phyloP scores from a whole-genome alignment of 2,329 filamentous ascomycete genomes.

The Neonectria sp. region DNA sequence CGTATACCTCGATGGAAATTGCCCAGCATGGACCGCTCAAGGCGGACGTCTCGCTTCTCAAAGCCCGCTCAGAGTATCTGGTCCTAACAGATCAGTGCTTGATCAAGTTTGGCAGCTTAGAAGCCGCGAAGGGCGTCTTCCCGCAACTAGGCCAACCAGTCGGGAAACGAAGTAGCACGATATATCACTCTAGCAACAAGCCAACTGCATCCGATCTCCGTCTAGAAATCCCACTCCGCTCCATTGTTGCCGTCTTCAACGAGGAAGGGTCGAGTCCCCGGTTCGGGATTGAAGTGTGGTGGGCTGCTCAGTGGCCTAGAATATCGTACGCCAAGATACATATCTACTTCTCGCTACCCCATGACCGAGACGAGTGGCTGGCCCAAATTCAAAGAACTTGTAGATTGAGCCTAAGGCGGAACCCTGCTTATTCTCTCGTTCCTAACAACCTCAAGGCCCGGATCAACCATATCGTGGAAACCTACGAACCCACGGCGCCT shows the following conservation, averaged over 20 bases:
- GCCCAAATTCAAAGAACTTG: slow-evolving; percentile 61
- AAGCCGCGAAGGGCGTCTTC: slow-evolving; percentile 64
- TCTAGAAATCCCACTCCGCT: slow-evolving; percentile 64
- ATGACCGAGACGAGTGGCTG: slow-evolving; percentile 67
- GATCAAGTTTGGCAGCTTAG: slow-evolving; percentile 64
- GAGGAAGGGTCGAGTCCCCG: slow-evolving; percentile 65
- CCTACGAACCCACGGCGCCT: slow-evolving; percentile 56
- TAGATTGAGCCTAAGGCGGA: slow-evolving; percentile 55
- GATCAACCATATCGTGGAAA: slow-evolving; percentile 63
- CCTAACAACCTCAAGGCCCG: slow-evolving; percentile 63
- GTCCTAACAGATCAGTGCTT: slow-evolving; percentile 67
- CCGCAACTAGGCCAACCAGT: slow-evolving; percentile 57
- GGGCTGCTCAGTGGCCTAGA: slow-evolving; percentile 62
- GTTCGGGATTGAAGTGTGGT: slow-evolving; percentile 71
- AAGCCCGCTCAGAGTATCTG: slow-evolving; percentile 65
- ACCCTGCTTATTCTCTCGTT: slow-evolving; percentile 55
- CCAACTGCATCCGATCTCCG: slow-evolving; percentile 55
- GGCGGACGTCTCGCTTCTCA: slow-evolving; percentile 64
- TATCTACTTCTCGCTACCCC: slow-evolving; percentile 64
- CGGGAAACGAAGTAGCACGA: slow-evolving; percentile 39
- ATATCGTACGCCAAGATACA: slow-evolving; percentile 64
- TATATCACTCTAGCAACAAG: slow-evolving; percentile 47
- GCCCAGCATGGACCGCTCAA: slow-evolving; percentile 65
- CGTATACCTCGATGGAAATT: slow-evolving; percentile 57
- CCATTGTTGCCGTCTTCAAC: slow-evolving; percentile 67